phyloP scores from a whole-genome alignment of 2,329 filamentous ascomycete genomes.

The Aspergillus chevalieri region DNA sequence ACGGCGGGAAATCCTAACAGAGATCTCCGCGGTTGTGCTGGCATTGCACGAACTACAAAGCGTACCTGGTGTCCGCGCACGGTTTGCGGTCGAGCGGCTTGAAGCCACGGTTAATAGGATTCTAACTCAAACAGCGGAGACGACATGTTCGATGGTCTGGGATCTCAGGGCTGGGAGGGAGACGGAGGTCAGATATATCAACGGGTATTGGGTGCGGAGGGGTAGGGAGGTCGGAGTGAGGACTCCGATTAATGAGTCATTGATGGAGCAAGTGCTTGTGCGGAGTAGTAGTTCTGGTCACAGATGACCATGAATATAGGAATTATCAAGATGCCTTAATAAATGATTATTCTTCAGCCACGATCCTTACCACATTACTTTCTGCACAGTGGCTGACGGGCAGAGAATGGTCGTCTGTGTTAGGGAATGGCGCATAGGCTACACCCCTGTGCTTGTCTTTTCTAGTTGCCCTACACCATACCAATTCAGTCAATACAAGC shows the following conservation, averaged over 20 bases:
- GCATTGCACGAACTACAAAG: conserved; percentile 8
- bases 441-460: no score
- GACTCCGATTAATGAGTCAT: conserved; percentile 6
- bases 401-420: no score
- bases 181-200: conserved; percentile 14
- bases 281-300: background rate
- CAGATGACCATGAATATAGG: background rate
- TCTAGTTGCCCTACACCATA: no score
- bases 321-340: no score
- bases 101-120: conserved; percentile 11
- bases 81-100: conserved; percentile 6
- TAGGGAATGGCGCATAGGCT: no score
- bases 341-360: no score
- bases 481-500: no score
- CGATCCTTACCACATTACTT: no score
- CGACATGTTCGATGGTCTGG: conserved; percentile 13
- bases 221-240: conserved; percentile 5
- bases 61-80: conserved; percentile 4
- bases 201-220: conserved; percentile 10
- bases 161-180: conserved; percentile 10
- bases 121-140: conserved; percentile 6
- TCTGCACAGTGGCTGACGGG: no score
- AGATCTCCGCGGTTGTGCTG: conserved; percentile 13
- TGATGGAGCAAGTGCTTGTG: conserved; percentile 3
- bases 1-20: conserved; percentile 5